Percentiles rank a stretch among this genome's conserved stretches.
Evolutionary conservation across 2,329 filamentous ascomycete genomes (phyloP).

Genomic region (Periglandula ipomoeae): DNA sequence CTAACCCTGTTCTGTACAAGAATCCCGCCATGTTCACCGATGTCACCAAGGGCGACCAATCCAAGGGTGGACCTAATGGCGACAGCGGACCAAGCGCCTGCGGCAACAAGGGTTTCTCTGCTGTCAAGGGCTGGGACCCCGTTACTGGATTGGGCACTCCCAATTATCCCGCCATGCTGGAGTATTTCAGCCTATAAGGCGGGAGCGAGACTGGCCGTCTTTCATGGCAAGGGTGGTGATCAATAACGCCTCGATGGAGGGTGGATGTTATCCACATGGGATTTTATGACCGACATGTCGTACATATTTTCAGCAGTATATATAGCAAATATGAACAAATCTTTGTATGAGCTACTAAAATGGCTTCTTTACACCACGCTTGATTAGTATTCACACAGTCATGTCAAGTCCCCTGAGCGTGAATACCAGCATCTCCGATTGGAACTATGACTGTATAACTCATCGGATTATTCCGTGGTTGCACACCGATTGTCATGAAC

Average conservation of each 20-base stretch:
- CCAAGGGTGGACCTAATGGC: slow-evolving; percentile 10
- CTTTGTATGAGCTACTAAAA: background rate
- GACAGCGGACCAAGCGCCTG: slow-evolving; percentile 9
- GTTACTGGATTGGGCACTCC: slow-evolving; percentile 13
- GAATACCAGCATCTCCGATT: slow-evolving; percentile 14
- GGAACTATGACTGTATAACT: slow-evolving; percentile 17
- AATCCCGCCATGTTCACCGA: slow-evolving; percentile 14
- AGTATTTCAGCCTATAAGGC: slow-evolving; percentile 37
- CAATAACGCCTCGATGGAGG: too few species aligned
- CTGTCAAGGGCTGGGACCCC: slow-evolving; percentile 12
- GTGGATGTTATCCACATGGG: background rate
- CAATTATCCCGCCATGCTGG: slow-evolving; percentile 19
- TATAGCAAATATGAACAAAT: background rate
- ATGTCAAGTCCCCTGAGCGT: slow-evolving; percentile 5
- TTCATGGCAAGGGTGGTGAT: too few species aligned
- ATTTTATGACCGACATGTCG: background rate
- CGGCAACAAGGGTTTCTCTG: slow-evolving; percentile 11
- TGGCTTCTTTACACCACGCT: background rate
- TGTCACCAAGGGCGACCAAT: slow-evolving; percentile 11
- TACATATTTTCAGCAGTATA: background rate
- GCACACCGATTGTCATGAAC: slow-evolving; percentile 34
- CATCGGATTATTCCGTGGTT: slow-evolving; percentile 23
- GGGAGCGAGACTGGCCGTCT: too few species aligned
- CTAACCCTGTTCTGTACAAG: slow-evolving; percentile 13
- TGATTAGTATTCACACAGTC: too few species aligned